Conservation (phyloP, 2,329 filamentous ascomycete species). For the Colletotrichum cordylinicola region DNA sequence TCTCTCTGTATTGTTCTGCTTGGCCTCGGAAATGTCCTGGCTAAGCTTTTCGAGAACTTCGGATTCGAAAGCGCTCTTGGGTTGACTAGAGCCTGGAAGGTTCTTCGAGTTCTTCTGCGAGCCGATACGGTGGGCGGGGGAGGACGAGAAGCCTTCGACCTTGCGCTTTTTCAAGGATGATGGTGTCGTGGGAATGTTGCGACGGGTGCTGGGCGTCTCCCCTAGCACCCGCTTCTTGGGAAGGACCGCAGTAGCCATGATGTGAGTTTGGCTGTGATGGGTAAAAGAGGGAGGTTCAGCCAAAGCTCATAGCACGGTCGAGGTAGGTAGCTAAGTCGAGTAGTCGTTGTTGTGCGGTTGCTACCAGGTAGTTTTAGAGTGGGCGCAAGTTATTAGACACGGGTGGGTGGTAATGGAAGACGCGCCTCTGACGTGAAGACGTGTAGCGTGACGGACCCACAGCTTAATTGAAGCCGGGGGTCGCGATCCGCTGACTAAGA, state of each 20-base stretch:
- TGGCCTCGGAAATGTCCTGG: constrained; percentile 87
- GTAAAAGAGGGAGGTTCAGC: not conserved
- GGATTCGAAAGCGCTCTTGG: constrained; percentile 90
- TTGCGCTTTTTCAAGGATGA: constrained; percentile 80
- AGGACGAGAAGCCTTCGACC: constrained; percentile 68
- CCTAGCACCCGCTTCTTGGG: constrained; percentile 77
- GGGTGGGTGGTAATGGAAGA: constrained; percentile 18
- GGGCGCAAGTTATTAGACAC: constrained; percentile 6
- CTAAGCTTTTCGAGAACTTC: constrained; percentile 96
- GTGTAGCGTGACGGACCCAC: constrained; percentile 43
- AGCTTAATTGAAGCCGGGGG: constrained; percentile 21
- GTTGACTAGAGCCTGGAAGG: constrained; percentile 75
- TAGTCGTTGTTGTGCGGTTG: constrained; percentile 7
- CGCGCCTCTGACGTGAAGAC: constrained; percentile 41
- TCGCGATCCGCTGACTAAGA: constrained; percentile 11
- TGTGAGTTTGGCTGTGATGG: constrained; percentile 1
- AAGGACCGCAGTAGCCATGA: constrained; percentile 57
- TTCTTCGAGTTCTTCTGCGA: constrained; percentile 68
- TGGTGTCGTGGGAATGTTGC: constrained; percentile 64
- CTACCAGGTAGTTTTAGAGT: constrained; percentile 8
- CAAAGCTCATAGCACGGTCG: not conserved
- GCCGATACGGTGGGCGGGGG: constrained; percentile 62
- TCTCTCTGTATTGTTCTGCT: constrained; percentile 86
- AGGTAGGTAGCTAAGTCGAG: not conserved
- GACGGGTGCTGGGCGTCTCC: constrained; percentile 69